phyloP scores from a whole-genome alignment of 768 basidiomycete species.

The Filobasidium wieringae region DNA sequence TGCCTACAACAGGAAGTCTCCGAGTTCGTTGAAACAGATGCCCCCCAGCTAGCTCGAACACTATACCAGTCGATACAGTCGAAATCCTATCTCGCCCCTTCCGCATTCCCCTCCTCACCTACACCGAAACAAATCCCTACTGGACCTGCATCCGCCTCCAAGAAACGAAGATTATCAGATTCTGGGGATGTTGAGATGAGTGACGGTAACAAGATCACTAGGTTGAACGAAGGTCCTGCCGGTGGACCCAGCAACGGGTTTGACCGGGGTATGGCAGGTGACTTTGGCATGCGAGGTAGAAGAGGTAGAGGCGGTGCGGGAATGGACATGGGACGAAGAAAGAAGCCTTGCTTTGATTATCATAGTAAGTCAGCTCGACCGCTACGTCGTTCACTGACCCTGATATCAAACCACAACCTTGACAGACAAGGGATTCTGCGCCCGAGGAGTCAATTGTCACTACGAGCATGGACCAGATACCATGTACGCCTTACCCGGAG shows the following conservation, averaged over 20 bases:
- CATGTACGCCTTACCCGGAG: constrained; percentile 22
- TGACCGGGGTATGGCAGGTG: background rate
- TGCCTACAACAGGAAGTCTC: constrained; percentile 58
- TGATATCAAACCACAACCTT: constrained; percentile 8
- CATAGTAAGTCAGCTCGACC: constrained; percentile 54
- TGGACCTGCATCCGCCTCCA: background rate
- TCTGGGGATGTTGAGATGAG: background rate
- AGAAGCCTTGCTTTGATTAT: constrained; percentile 78
- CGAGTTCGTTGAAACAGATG: constrained; percentile 83
- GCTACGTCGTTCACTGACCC: constrained; percentile 8
- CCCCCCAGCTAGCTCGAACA: constrained; percentile 43
- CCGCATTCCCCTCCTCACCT: background rate
- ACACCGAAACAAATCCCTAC: background rate
- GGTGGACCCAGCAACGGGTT: background rate
- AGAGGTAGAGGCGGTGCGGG: background rate
- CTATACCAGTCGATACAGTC: constrained; percentile 61
- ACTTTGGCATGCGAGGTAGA: background rate
- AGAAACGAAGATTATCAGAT: constrained; percentile 5
- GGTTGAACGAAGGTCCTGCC: background rate
- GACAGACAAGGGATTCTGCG: constrained; percentile 82
- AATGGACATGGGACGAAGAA: constrained; percentile 23
- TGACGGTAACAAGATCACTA: constrained; percentile 1
- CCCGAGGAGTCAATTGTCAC: constrained; percentile 76
- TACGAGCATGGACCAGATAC: constrained; percentile 88
- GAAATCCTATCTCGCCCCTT: constrained; percentile 17